These are phyloP conservation scores for Aegilops umbellulata DNA, from an alignment of 176 grass and related monocot species.

Conservation along the genomic window DNA sequence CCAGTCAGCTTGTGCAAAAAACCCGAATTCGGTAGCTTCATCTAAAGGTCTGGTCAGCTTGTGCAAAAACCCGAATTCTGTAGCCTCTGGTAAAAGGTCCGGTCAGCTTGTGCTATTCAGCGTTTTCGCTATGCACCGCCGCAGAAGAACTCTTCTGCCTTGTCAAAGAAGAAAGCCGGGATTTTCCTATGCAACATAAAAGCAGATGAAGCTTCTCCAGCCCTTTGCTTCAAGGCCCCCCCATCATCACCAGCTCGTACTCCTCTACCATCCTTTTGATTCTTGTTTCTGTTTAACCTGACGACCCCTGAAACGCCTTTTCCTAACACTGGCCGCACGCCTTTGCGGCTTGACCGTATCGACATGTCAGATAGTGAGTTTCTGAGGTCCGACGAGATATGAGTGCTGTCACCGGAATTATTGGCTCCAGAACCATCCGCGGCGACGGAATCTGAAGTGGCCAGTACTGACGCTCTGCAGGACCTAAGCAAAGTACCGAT, in stretches of 20 bases:
- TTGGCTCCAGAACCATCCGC: constrained; percentile 41
- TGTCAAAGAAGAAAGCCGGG: constrained; percentile 83
- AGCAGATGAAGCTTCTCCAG: constrained; percentile 52
- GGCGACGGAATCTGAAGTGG: constrained; percentile 38
- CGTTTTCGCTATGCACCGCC: constrained; percentile 30
- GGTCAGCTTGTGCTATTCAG: background rate
- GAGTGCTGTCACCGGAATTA: constrained; percentile 42
- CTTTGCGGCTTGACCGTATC: constrained; percentile 63
- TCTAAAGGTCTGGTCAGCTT: background rate
- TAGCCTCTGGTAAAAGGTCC: background rate
- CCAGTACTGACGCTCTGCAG: constrained; percentile 45
- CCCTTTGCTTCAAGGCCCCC: constrained; percentile 59
- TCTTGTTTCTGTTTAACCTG: constrained; percentile 60
- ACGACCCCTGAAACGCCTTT: constrained; percentile 53
- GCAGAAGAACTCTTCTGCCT: constrained; percentile 86
- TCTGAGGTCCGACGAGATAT: constrained; percentile 50
- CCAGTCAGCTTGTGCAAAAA: constrained; percentile 12
- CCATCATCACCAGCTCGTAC: constrained; percentile 57
- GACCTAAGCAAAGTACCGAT: constrained; percentile 72
- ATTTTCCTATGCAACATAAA: constrained; percentile 91
- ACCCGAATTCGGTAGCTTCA: background rate
- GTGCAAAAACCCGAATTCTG: constrained; percentile 14
- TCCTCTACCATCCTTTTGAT: constrained; percentile 67
- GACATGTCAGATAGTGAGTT: constrained; percentile 49
- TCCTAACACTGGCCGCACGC: constrained; percentile 34